Percentiles rank a stretch among this genome's conserved stretches.
phyloP scores from a whole-genome alignment of 345 rosid genomes.

The Gossypium bickii region DNA sequence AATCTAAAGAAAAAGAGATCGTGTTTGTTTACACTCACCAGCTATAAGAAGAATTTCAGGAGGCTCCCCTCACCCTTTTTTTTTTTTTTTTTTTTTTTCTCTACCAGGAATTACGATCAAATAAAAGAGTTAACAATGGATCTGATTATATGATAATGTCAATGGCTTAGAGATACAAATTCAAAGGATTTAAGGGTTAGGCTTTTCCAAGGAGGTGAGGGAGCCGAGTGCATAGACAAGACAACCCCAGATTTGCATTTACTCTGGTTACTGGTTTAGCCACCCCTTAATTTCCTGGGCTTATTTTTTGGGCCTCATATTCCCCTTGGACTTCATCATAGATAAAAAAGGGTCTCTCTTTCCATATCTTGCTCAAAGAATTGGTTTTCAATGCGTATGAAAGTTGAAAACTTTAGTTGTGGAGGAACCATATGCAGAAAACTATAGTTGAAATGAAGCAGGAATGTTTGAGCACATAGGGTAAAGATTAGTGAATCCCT shows the following conservation, averaged over 20 bases:
- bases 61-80: not conserved
- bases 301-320: not conserved
- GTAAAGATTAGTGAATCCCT: not conserved
- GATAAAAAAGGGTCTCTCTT: no score
- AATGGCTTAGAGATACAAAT: not conserved
- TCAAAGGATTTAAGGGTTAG: not conserved
- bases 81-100: not conserved
- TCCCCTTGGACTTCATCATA: not conserved
- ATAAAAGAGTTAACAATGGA: constrained; percentile 3
- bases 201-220: not conserved
- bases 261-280: constrained; percentile 10
- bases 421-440: not conserved
- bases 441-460: not conserved
- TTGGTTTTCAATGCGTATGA: not conserved
- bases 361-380: not conserved
- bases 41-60: not conserved
- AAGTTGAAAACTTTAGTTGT: not conserved
- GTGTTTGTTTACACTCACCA: constrained; percentile 7
- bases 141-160: constrained; percentile 8
- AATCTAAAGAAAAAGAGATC: not conserved
- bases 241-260: constrained; percentile 19
- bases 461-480: not conserved
- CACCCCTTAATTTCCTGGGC: constrained; percentile 1
- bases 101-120: not conserved
- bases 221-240: not conserved